Evolutionary conservation across 768 basidiomycete species (phyloP).

Genomic region (Hortiboletus flavorubellus): DNA sequence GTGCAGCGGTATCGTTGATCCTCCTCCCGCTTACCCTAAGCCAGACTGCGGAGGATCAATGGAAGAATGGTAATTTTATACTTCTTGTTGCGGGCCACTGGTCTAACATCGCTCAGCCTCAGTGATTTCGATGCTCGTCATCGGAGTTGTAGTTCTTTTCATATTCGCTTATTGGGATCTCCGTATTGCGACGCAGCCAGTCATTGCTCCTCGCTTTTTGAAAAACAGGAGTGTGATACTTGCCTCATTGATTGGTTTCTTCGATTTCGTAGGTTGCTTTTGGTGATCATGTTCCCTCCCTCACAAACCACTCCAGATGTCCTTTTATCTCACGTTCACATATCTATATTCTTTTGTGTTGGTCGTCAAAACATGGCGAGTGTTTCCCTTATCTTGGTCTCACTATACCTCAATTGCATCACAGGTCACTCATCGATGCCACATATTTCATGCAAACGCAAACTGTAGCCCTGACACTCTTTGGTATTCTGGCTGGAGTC

Average conservation of each 20-base stretch:
- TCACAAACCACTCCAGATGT: conserved; percentile 37
- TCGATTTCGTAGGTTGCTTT: conserved; percentile 48
- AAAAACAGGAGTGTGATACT: conserved; percentile 56
- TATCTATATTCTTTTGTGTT: conserved; percentile 71
- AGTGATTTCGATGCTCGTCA: conserved; percentile 49
- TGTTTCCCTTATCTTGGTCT: background rate
- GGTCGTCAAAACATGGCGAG: conserved; percentile 48
- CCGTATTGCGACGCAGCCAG: conserved; percentile 51
- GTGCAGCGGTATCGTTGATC: conserved; percentile 46
- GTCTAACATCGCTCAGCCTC: conserved; percentile 34
- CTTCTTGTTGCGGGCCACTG: background rate
- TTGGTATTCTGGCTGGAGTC: conserved; percentile 58
- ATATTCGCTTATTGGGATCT: conserved; percentile 46
- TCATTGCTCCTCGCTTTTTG: conserved; percentile 59
- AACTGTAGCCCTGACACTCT: conserved; percentile 57
- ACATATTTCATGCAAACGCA: conserved; percentile 65
- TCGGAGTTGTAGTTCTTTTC: conserved; percentile 44
- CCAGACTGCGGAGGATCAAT: conserved; percentile 36
- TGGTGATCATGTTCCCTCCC: background rate
- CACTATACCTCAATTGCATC: conserved; percentile 4
- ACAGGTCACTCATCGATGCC: conserved; percentile 52
- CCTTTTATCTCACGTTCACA: conserved; percentile 66
- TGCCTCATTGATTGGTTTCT: conserved; percentile 58
- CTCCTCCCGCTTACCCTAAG: conserved; percentile 55
- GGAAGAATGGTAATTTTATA: conserved; percentile 41